Base-by-base conservation (phyloP, 352 stramenopile genomes). In the Blastocystis hominis region DNA sequence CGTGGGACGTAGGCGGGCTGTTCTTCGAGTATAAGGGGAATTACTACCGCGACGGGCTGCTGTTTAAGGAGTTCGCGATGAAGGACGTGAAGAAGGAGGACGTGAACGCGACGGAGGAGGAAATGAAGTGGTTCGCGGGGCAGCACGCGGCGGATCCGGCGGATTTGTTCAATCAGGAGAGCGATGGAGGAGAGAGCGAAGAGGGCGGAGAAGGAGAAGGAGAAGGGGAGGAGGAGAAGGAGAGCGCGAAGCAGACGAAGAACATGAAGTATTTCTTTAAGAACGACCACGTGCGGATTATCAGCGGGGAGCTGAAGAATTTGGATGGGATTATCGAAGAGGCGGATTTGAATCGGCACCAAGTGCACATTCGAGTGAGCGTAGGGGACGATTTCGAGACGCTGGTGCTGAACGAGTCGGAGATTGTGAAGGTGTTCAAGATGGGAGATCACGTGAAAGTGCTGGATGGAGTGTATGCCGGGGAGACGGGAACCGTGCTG, bases 261-360 rank as follows among this genome's bases (percentile, higher is more conserved):
- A 59, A 59, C n/a, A 24, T 86, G 17, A 64, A 81, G 24, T 54
- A 88, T 40, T 89, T 87, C 56, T 75, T 66, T 47, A 77, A 86
- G 30, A 72, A 72, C 24, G 86, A 89, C 46, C 34, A 20, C 6
- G 75, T 89, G 40, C 15, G 62, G 34, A 34, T 86, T 4, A 86
- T 89, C 30, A 62, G 38, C 17, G 86, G 86, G 17, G 86, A 89
- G 40, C 61, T 89, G n/a, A 75, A 86, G 40, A 86, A 89, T 30
- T 50, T 89, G 36, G 86, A 78, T 40, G 86, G 86, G 4, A 63
- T 81, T 6, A 72, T 89, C 36, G 72, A 84, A 44, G 72, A 84
- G 20, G 55, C 44, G 24, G 72, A 84, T 53, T 40, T 24, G 15
- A 66, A 47, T 30, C 72, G 50, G 24, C 38, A 46, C 3, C 36